Evolutionary conservation across 495 filamentous ascomycete species (phyloP).

Genomic region (Penicillium antarcticum): DNA sequence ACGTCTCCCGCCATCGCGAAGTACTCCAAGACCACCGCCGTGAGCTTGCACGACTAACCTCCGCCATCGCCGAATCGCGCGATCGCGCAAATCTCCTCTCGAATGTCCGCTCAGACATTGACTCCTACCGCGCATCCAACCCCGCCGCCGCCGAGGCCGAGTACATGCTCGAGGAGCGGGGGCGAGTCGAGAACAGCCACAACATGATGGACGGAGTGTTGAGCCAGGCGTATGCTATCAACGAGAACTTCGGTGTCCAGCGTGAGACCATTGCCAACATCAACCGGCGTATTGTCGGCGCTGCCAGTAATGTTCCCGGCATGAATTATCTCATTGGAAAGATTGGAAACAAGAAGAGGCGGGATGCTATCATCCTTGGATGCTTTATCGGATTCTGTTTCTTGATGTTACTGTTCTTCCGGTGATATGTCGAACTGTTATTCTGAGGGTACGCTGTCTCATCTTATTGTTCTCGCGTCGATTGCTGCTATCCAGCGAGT

Average conservation of each 20-base stretch:
- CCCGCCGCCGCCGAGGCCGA: slow-evolving; percentile 82
- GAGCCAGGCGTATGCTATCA: slow-evolving; percentile 95
- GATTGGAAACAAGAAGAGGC: slow-evolving; percentile 92
- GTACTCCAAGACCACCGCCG: slow-evolving; percentile 82
- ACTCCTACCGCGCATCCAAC: slow-evolving; percentile 78
- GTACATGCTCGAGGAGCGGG: slow-evolving; percentile 93
- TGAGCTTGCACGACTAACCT: slow-evolving; percentile 71
- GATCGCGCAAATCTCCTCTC: slow-evolving; percentile 88
- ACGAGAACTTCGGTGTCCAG: slow-evolving; percentile 85
- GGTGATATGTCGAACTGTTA: slow-evolving; percentile 38
- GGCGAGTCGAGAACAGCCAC: slow-evolving; percentile 80
- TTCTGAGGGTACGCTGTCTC: not conserved
- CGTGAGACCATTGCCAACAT: slow-evolving; percentile 81
- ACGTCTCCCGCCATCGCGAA: slow-evolving; percentile 87
- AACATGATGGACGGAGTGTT: slow-evolving; percentile 85
- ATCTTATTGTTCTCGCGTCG: slow-evolving; percentile 5
- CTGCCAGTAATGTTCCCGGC: slow-evolving; percentile 86
- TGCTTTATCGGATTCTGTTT: slow-evolving; percentile 88
- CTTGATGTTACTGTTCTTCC: slow-evolving; percentile 79
- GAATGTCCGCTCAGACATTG: slow-evolving; percentile 87
- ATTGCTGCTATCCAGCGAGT: slow-evolving; percentile 22
- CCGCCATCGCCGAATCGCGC: slow-evolving; percentile 66
- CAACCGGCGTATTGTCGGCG: slow-evolving; percentile 81
- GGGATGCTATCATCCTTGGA: slow-evolving; percentile 92
- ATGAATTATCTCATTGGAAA: slow-evolving; percentile 89